phyloP scores from a whole-genome alignment of 805 yeast genomes.

The Metschnikowia lunata region DNA sequence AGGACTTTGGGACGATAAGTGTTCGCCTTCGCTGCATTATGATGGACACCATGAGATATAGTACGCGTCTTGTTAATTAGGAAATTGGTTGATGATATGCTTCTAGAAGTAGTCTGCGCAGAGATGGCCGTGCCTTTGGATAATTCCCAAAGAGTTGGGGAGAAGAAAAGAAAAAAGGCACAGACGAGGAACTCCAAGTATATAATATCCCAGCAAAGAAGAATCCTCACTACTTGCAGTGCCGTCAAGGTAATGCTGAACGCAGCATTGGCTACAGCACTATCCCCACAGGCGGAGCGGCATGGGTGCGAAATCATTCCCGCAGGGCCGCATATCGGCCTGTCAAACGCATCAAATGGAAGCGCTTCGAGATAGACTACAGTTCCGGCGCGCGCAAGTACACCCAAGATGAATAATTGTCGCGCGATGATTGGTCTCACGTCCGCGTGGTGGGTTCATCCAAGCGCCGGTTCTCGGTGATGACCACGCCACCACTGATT shows the following conservation, averaged over 20 bases:
- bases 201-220: too few relatives aligned
- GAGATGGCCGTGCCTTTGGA: too few relatives aligned
- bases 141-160: neutral
- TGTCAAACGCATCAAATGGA: constrained; percentile 1
- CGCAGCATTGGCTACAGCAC: constrained; percentile 6
- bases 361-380: neutral
- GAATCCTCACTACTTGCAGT: too few relatives aligned
- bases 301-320: constrained; percentile 11
- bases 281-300: constrained; percentile 1
- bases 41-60: constrained; percentile 12
- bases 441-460: neutral
- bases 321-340: constrained; percentile 14
- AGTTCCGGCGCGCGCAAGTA: neutral
- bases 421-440: constrained; percentile 14
- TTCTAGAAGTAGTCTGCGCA: too few relatives aligned
- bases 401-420: constrained; percentile 13
- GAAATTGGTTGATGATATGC: too few relatives aligned
- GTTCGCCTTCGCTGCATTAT: constrained; percentile 15
- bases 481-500: neutral
- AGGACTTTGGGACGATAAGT: constrained; percentile 10
- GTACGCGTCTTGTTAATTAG: neutral
- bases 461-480: constrained; percentile 11
- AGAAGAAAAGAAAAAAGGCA: neutral
- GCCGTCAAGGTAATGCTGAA: constrained; percentile 1
- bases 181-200: too few relatives aligned